Evolutionary conservation across 768 basidiomycete genomes (phyloP), one percentile per base, ranked within the genome.

Genomic region (Boletus sp.): DNA sequence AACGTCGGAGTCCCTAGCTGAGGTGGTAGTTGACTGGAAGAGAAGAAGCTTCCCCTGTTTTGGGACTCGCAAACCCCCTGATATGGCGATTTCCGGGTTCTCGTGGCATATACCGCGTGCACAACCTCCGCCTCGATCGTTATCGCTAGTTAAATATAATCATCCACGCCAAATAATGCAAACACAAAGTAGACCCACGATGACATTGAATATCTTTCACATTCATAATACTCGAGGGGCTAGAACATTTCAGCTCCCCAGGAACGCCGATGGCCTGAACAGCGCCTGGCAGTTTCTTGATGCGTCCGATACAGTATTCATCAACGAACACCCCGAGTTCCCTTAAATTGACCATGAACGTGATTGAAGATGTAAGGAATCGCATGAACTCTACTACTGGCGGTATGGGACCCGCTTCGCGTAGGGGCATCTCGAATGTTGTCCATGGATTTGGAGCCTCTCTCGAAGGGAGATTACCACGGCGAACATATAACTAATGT

Each of bases 321-420:
- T 98, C 87, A 41, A 97, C 83, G 70, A 83, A 92, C 28, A 98
- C 83, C 61, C 83, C 85, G 54, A 98, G 83, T 70, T 88, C 80
- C 9, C 77, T 76, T 8, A 99, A 80, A 57, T 85, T 80, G 11
- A 81, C 76, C 89, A 97, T 98, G 74, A 99, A 99, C 0, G 94
- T 94, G 54, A 99, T 85, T 0, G 90, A 92, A 3, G 94, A 95
- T 37, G 87, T 80, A n/a, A 99, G 79, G 70, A 99, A 98, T 18
- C 92, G 83, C 30, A 89, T 84, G 60, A 98, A 86, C 64, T 98
- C 94, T 59, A 94, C 90, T 8, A 89, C 81, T 15, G 83, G 79
- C 1, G 92, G 92, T 55, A 95, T 86, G 0, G 93, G 83, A 2
- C 79, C 76, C 4, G 88, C 83, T 64, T 96, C 91, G 47, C 96